phyloP scores from a whole-genome alignment of 306 rosid genomes.

The Vigna trinervia region DNA sequence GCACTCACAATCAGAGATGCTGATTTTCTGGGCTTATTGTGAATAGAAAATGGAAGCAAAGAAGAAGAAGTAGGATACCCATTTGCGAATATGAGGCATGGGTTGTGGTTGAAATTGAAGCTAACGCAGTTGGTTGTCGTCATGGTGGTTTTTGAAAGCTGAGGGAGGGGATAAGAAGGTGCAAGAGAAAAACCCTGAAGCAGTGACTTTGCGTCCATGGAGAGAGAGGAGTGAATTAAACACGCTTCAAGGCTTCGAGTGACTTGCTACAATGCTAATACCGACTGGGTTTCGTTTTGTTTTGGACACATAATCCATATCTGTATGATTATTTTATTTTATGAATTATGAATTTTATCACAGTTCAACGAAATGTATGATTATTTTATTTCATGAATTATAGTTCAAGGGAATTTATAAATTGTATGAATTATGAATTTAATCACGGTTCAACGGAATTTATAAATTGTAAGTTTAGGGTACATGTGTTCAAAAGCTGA shows the following conservation, averaged over 20 bases:
- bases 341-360: background rate
- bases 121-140: constrained; percentile 32
- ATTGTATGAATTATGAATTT: background rate
- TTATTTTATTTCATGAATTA: background rate
- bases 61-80: constrained; percentile 44
- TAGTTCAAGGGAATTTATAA: too few species aligned
- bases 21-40: constrained; percentile 49
- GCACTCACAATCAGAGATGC: constrained; percentile 58
- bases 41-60: constrained; percentile 39
- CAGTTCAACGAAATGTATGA: background rate
- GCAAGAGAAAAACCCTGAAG: constrained; percentile 38
- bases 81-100: constrained; percentile 40
- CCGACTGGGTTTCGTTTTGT: background rate
- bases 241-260: background rate
- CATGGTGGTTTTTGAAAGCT: constrained; percentile 34
- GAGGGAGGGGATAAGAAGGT: constrained; percentile 47
- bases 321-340: background rate
- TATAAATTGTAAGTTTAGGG: background rate
- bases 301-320: background rate
- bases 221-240: background rate
- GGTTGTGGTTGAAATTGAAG: constrained; percentile 36
- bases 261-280: background rate
- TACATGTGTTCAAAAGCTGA: background rate
- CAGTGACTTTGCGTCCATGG: constrained; percentile 57
- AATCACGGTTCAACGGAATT: background rate